Evolutionary conservation across 2,329 filamentous ascomycete species (phyloP), one percentile per base, ranked within the genome.

Genomic region (Cytospora mali): DNA sequence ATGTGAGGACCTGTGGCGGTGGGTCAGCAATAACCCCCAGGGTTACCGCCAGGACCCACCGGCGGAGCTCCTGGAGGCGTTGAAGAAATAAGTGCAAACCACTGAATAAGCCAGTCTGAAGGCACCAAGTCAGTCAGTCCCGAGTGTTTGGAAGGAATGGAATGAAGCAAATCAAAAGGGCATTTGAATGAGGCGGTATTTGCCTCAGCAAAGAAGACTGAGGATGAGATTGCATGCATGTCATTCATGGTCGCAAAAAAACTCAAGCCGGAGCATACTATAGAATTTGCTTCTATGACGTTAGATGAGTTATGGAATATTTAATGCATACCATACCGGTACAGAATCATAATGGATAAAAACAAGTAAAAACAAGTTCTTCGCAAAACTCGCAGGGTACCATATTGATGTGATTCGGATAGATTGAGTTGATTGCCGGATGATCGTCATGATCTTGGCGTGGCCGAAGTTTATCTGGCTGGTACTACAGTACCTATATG

Each of bases 1-100:
- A 28, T 99, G 95, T 75, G 87, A 88, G 69, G 93, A 99, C 77
- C 83, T 99, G 68, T 99, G 95, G 95, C 88, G 88, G 73, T 99
- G 95, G 95, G 96, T 96, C 18, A 84, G 90, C 79, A 98, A 97
- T 80, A 98, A 98, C 80, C 95, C 95, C 27, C 88, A 93, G 79
- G 95, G 95, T 25, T 98, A 98, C 81, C 85, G 91, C 68, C 93
- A 98, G 79, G 84, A 93, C 68, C 92, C 94, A n/a, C 94, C 95
- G 0, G 84, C 90, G 68, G 87, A 90, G 77, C 84, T 98, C 71
- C 73, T 97, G 56, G 88, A 89, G 65, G 81, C 80, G 54, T 69
- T 88, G 68, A 85, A 88, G 79, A 74, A 75, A 52, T 67, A 62
- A 56, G 18, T 31, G 18, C 28, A 7, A 35, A 18, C 18, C 7